Evolutionary conservation across 2,329 filamentous ascomycete genomes (phyloP).

Genomic region (Phialemonium atrogriseum): DNA sequence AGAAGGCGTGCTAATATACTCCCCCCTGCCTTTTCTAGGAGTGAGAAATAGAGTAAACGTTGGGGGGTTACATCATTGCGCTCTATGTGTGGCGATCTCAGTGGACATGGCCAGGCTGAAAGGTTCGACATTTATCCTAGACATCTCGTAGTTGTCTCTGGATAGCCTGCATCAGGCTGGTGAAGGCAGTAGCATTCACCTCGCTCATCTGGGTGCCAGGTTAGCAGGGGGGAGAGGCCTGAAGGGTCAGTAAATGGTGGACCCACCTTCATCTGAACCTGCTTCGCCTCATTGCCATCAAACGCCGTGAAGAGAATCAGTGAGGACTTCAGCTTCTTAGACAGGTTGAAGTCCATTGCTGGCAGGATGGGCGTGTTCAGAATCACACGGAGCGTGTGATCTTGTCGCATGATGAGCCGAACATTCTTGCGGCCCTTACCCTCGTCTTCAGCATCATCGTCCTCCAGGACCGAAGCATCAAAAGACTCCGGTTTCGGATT

Average conservation of each 20-base stretch:
- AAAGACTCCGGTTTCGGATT: conserved; percentile 43
- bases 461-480: conserved; percentile 43
- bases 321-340: conserved; percentile 63
- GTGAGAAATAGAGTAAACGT: no score
- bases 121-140: no score
- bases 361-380: conserved; percentile 77
- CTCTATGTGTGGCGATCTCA: no score
- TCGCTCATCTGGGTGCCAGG: conserved; percentile 11
- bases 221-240: conserved; percentile 1
- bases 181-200: conserved; percentile 3
- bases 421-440: conserved; percentile 36
- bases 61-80: no score
- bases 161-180: conserved; percentile 2
- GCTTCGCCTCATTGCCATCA: conserved; percentile 44
- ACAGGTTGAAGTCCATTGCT: conserved; percentile 71
- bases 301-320: conserved; percentile 60
- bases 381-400: conserved; percentile 79
- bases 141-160: background rate
- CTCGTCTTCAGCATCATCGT: conserved; percentile 26
- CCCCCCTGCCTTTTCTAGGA: no score
- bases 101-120: no score
- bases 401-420: conserved; percentile 83
- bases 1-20: no score
- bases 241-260: background rate
- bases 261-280: conserved; percentile 54